A percentile compares a stretch with the other conserved stretches of the same genome.
Evolutionary conservation across 164 flowering plant species (phyloP).

Genomic region (Dillenia suffruticosa): DNA sequence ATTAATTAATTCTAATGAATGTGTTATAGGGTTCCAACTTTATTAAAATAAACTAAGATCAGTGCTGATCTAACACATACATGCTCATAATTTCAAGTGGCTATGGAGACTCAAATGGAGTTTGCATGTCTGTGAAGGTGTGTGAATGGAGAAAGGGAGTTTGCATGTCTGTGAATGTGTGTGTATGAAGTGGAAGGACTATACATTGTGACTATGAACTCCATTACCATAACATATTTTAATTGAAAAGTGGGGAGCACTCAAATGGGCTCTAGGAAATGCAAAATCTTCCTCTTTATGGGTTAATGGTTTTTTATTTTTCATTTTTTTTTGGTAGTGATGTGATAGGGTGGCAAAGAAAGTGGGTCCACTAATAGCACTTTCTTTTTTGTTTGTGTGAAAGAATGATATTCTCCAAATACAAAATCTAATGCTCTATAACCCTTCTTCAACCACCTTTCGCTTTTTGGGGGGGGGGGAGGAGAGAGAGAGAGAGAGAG

Average conservation of each 20-base stretch:
- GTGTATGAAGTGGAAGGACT: slow-evolving; percentile 15
- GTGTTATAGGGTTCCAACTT: not conserved
- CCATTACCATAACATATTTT: slow-evolving; percentile 30
- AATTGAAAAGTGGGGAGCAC: slow-evolving; percentile 26
- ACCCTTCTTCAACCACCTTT: slow-evolving; percentile 1
- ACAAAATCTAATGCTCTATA: slow-evolving; percentile 6
- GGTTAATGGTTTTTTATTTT: no score
- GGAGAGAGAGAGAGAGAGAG: no score
- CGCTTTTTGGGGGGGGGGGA: no score
- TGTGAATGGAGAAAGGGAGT: not conserved
- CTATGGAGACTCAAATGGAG: not conserved
- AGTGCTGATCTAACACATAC: not conserved
- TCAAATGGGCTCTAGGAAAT: slow-evolving; percentile 15
- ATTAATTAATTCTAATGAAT: not conserved
- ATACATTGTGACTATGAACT: slow-evolving; percentile 23
- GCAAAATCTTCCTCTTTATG: not conserved
- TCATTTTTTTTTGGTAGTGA: not conserved
- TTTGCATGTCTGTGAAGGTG: not conserved
- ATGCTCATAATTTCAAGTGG: not conserved
- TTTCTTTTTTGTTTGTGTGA: not conserved
- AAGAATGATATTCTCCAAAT: slow-evolving; percentile 14
- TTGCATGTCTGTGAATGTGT: not conserved
- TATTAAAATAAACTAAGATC: not conserved
- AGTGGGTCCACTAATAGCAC: slow-evolving; percentile 21
- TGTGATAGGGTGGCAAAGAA: slow-evolving; percentile 19